These are phyloP conservation scores for Diaporthe batatas DNA, from an alignment of 2,329 filamentous ascomycete genomes.

Conservation along the genomic window DNA sequence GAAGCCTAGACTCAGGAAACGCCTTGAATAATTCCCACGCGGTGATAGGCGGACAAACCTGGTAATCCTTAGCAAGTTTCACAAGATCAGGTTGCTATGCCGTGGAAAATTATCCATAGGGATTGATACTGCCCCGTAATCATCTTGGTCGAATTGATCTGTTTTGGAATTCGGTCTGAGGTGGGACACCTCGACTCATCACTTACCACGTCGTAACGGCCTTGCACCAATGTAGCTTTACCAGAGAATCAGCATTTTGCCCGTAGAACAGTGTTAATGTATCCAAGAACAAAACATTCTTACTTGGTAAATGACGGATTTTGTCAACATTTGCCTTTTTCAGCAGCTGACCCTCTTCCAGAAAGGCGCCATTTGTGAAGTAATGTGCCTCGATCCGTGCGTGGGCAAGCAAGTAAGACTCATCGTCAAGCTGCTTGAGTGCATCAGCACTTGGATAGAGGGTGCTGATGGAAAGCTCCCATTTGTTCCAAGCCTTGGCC, in stretches of 20 bases:
- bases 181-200: not conserved
- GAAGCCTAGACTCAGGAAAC: conserved; percentile 20
- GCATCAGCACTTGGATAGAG: not conserved
- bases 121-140: not conserved
- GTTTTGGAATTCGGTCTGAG: too few relatives aligned
- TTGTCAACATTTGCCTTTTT: conserved; percentile 13
- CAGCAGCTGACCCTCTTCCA: conserved; percentile 18
- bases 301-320: conserved; percentile 21
- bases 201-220: conserved; percentile 27
- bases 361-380: conserved; percentile 1
- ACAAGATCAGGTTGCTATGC: not conserved
- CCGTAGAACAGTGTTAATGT: rapidly evolving
- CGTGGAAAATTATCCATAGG: not conserved
- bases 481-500: conserved; percentile 30
- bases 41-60: conserved; percentile 17
- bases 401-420: conserved; percentile 20
- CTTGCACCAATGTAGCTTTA: conserved; percentile 13
- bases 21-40: conserved; percentile 20
- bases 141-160: too few relatives aligned
- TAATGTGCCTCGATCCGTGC: conserved; percentile 19
- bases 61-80: not conserved
- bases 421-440: conserved; percentile 16
- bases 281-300: not conserved
- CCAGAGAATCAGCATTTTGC: not conserved
- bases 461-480: conserved; percentile 15